Base-by-base conservation (phyloP, 164 flowering plant species). In the Nelumbo lutea region DNA sequence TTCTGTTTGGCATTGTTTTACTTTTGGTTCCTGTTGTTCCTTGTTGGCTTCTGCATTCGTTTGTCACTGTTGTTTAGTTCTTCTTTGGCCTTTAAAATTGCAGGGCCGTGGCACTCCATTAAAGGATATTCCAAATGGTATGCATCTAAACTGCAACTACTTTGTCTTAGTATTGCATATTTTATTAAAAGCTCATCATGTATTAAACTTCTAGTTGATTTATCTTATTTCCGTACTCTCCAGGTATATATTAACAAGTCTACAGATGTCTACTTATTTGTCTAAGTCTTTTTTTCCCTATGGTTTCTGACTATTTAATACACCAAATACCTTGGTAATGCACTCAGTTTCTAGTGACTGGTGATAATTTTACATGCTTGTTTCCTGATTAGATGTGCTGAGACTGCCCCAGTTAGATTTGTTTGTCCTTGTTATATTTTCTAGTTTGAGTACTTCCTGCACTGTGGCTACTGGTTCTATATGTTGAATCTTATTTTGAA, bases 21-120 rank as follows among this genome's bases (percentile, higher is more conserved):
- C n/a, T 41, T 55, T 62, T 63, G 27, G 0, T 27, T 27, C 27
- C 4, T 27, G 9, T 61, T 48, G 8, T 42, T 59, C 0, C 2
- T 62, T 55, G 2, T n/a, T 56, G 13, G 8, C 42, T 69, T 57
- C 53, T n/a, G 9, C 11, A n/a, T 53, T 4, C 15, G 55, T 56
- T 42, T 48, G 14, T 9, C 27, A 27, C 63, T 55, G 56, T 38
- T 3, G 57, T 38, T 67, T 48, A 27, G 40, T 7, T 70, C 38
- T 7, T 70, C 27, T 9, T 59, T 70, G 69, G 41, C 58, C 40
- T 64, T 76, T 65, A 38, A 64, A 66, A 75, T 75, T 83, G 73
- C 88, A 93, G 98, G 98, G 98, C 15, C 85, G 74, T 59, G 98
- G 98, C 46, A 88, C 90, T 39, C 81, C 93, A 38, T 76, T 93